phyloP scores from a whole-genome alignment of 129 eudicot species.

The Calendula officinalis region DNA sequence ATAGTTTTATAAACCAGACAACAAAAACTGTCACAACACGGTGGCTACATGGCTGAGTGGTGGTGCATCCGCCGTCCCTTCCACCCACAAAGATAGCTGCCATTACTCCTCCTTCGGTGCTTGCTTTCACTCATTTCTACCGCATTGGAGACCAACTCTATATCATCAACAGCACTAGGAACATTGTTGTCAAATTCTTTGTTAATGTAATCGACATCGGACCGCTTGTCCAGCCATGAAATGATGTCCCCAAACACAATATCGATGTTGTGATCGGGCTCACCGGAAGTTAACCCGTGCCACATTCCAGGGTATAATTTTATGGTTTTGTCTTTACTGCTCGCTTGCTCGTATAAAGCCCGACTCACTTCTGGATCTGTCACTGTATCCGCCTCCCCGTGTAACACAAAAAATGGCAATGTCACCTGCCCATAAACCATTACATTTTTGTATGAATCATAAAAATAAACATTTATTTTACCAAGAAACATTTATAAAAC shows the following conservation, averaged over 20 bases:
- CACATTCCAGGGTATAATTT: conserved; percentile 94
- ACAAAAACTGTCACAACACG: neutral
- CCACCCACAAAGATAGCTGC: conserved; percentile 67
- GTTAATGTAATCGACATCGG: conserved; percentile 21
- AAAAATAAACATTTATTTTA: neutral
- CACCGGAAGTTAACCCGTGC: conserved; percentile 90
- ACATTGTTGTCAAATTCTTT: conserved; percentile 20
- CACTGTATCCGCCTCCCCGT: conserved; percentile 89
- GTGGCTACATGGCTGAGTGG: conserved; percentile 53
- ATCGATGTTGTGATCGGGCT: conserved; percentile 76
- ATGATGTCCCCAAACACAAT: conserved; percentile 69
- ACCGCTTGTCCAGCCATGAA: conserved; percentile 76
- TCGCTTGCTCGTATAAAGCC: conserved; percentile 67
- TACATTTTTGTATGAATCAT: neutral
- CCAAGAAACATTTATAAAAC: no score
- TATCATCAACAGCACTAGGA: conserved; percentile 1
- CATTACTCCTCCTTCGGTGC: conserved; percentile 23
- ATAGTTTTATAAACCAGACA: conserved; percentile 6
- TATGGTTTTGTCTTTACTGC: conserved; percentile 82
- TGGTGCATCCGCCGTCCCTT: conserved; percentile 68
- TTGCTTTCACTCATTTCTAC: conserved; percentile 26
- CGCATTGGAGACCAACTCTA: conserved; percentile 27
- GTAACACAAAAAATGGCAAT: conserved; percentile 82
- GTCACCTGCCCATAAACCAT: conserved; percentile 54
- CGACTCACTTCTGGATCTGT: conserved; percentile 96